Base-by-base conservation (phyloP, 1,284 basidiomycete genomes). In the Ceratobasidium sp. region DNA sequence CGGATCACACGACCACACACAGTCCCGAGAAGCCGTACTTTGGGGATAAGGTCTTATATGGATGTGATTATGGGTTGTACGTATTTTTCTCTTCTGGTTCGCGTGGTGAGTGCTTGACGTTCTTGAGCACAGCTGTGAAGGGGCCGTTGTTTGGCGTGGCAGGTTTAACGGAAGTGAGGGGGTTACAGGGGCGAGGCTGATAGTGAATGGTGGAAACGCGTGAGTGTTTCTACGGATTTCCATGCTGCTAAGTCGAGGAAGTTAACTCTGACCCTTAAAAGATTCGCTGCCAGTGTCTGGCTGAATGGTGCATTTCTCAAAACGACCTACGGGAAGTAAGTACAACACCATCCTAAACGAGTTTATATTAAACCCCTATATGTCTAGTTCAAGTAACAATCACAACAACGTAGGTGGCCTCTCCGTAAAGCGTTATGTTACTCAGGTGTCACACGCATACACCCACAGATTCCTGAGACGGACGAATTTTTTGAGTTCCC, bases 51-150 rank as follows among this genome's bases (percentile, higher is more conserved):
- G 86, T 94, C 20, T 83, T 94, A 23, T 94, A 94, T 84, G 93
- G 92, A 0, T 94, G 93, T 82, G 93, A 94, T 83, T 95, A 94
- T 84, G 91, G 90, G 65, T 94, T 92, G 93, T 94, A 79, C 83
- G 91, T 87, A 17, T 42, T n/a, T n/a, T n/a, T n/a, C n/a, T n/a
- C 54, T 9, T 20, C 12, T 42, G 15, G 13, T 1, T 59, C 64
- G 26, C 67, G 2, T 44, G 38, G 20, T 9, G 13, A 28, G 2
- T 13, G 9, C 50, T 33, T 46, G 23, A 68, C 5, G 79, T 38
- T 59, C 15, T 77, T 7, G 23, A 62, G 26, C 64, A 28, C 66
- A 93, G 93, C 84, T 94, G 93, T 79, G 93, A 94, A 83, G 93
- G 93, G 80, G 86, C 88, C 12, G 91, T 94, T 33, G 84, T 96